Evolutionary conservation across 768 basidiomycete species (phyloP), one percentile per base, ranked within the genome.

Genomic region (Tricholoma sp.): DNA sequence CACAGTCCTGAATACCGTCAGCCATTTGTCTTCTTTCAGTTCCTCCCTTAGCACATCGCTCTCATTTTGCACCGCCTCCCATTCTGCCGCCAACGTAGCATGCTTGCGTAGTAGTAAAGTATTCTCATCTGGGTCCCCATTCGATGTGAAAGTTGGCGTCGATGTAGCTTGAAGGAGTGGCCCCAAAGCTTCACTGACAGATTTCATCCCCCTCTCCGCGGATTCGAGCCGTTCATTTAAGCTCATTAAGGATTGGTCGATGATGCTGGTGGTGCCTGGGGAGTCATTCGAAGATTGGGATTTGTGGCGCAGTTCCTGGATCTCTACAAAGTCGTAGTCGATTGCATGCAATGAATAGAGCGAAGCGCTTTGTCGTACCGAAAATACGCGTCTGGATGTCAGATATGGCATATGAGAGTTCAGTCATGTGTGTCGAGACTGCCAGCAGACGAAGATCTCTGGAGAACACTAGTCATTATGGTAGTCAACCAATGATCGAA

Each of bases 11-110:
- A 98, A 98, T 18, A 98, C 91, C 10, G 89, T 89, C 63, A 98
- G 79, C 92, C 93, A 97, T 64, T 95, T 95, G 72, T 98, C 96
- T 71, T 98, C 96, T 72, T 91, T 94, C 60, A 98, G 76, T 71
- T 99, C 97, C 65, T 95, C 93, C 59, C 88, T 79, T 56, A 98
- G 72, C 28, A 87, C 83, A 44, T 89, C 86, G 54, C 87, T 89
- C 63, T 93, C 89, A 54, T 83, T 82, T 66, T 88, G 86, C 9
- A 94, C 81, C 9, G 82, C 73, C 57, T 89, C 85, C 94, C 94
- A 98, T 39, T 95, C 94, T 9, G 75, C 69, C 31, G 84, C 63
- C 52, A 96, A 73, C 10, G 86, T 78, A 12, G 83, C 80, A 66
- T 93, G 86, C 66, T 95, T 94, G 56, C 86, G 80, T 47, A 89